These are phyloP conservation scores for Caryopteris hybrid DNA, from an alignment of 305 asterid species.

Conservation along the genomic window DNA sequence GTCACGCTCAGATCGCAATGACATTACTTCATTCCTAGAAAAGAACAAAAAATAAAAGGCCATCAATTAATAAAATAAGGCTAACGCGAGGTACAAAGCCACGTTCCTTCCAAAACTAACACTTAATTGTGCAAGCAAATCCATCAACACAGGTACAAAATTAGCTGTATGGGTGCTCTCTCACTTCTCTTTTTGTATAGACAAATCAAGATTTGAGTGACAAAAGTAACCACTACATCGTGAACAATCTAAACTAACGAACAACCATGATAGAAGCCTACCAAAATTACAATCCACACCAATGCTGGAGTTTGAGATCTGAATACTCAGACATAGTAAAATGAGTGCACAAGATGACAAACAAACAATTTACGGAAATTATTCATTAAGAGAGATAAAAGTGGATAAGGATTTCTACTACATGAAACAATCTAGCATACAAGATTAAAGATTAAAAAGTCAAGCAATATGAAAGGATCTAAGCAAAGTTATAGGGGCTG, in stretches of 20 bases:
- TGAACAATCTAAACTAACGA: background rate
- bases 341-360: background rate
- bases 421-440: background rate
- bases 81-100: background rate
- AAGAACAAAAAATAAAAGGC: constrained; percentile 1
- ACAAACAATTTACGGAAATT: background rate
- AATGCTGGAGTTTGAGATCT: background rate
- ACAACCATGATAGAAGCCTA: background rate
- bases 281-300: background rate
- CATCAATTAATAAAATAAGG: constrained; percentile 12
- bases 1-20: constrained; percentile 72
- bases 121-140: background rate
- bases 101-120: background rate
- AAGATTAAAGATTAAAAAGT: background rate
- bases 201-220: background rate
- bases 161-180: too few relatives aligned
- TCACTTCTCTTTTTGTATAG: too few relatives aligned
- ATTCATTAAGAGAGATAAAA: background rate
- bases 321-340: background rate
- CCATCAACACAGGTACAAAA: background rate
- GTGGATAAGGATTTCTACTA: background rate
- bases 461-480: background rate
- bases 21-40: constrained; percentile 59
- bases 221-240: background rate
- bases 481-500: background rate